Evolutionary conservation across 495 filamentous ascomycete species (phyloP), one percentile per base, ranked within the genome.

Genomic region (Lichenothelia convexa): DNA sequence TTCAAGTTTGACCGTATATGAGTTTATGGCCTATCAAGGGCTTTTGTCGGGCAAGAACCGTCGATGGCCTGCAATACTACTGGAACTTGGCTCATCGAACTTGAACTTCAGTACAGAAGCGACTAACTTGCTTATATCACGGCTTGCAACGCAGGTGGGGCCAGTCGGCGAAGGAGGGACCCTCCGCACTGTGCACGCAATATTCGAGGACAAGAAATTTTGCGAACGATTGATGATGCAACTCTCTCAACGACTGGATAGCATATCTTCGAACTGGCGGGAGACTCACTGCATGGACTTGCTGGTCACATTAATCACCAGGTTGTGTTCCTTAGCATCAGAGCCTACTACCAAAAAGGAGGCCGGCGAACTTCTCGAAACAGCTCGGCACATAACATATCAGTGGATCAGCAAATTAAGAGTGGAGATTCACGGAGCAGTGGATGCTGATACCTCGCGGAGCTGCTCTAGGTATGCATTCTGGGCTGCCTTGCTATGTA

Each of bases 21-120:
- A 71, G 35, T 73, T 63, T 30, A 57, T 56, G 36, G 50, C 64
- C 3, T 70, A 57, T 43, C 67, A 71, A 41, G 53, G 46, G 3
- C 45, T 75, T 2, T 31, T 61, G 1, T 53, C 57, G 5, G 67
- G 68, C 0, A 57, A 47, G 7, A 32, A 41, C 12, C 47, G 61
- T 0, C 59, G 65, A 5, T 73, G 67, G 69, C 48, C 56, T 0
- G 49, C 55, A 4, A 52, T 73, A 4, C 38, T 71, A 1, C 43
- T 59, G 1, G 69, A 74, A 42, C 51, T 74, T 24, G 63, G 56
- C 0, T 63, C 67, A 0, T 56, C 59, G 0, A 70, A 69, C 35
- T 32, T 73, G 7, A 71, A 71, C 30, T 65, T 73, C 26, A 60
- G 61, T 32, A 57, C 50, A 4, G 65, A 71, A 24, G 52, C 52